phyloP scores from a whole-genome alignment of 1,139 yeast genomes.

The Ogataea hybrid region DNA sequence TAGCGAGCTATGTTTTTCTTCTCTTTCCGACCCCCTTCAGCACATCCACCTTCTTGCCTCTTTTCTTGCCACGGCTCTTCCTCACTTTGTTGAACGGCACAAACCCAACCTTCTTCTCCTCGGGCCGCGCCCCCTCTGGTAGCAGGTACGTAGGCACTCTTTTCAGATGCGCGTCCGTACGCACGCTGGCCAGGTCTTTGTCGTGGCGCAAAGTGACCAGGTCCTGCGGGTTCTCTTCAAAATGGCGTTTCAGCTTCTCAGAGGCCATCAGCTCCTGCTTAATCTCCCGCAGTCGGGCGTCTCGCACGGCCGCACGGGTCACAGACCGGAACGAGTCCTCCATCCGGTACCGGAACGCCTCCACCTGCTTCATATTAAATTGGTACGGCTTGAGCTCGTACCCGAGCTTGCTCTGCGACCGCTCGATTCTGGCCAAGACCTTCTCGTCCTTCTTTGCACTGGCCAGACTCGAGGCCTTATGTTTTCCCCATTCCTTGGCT shows the following conservation, averaged over 20 bases:
- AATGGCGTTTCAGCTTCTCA: conserved; percentile 89
- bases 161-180: conserved; percentile 82
- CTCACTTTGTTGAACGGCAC: conserved; percentile 70
- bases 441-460: conserved; percentile 85
- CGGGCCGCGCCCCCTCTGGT: conserved; percentile 73
- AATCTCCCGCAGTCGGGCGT: conserved; percentile 89
- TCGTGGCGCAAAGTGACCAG: conserved; percentile 87
- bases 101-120: conserved; percentile 62
- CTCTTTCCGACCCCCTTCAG: conserved; percentile 55
- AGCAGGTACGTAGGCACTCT: conserved; percentile 89
- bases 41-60: conserved; percentile 57
- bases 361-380: conserved; percentile 90
- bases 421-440: conserved; percentile 70
- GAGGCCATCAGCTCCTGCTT: conserved; percentile 84
- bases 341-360: conserved; percentile 93
- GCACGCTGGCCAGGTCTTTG: conserved; percentile 77
- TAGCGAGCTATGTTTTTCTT: conserved; percentile 27
- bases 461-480: conserved; percentile 70
- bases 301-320: conserved; percentile 85
- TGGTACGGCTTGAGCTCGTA: conserved; percentile 75
- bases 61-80: conserved; percentile 37
- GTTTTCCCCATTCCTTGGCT: conserved; percentile 80
- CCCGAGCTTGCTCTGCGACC: conserved; percentile 73
- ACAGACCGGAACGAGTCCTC: conserved; percentile 98
- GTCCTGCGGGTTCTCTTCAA: conserved; percentile 98